A percentile compares a stretch with the other conserved stretches of the same genome.
Evolutionary conservation across 2,329 filamentous ascomycete species (phyloP).

Genomic region (Neoarthrinium moseri): DNA sequence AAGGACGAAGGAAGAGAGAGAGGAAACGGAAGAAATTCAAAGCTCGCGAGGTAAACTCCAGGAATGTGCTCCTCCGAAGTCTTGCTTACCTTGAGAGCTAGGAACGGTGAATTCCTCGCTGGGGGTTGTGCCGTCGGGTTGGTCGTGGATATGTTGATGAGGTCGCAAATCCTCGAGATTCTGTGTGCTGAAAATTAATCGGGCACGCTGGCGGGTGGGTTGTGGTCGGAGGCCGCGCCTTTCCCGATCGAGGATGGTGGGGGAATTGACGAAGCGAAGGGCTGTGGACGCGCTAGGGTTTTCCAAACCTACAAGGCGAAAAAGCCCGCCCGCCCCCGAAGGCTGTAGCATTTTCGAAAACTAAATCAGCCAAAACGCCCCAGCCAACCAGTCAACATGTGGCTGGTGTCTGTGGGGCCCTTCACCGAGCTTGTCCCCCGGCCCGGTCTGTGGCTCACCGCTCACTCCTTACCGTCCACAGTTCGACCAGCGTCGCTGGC

Average conservation of each 20-base stretch:
- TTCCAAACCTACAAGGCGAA: constrained; percentile 7
- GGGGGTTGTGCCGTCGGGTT: constrained; percentile 6
- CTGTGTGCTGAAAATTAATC: constrained; percentile 10
- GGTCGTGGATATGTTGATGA: constrained; percentile 8
- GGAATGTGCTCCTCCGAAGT: constrained; percentile 10
- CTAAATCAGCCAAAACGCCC: too few relatives aligned
- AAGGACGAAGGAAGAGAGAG: constrained; percentile 19
- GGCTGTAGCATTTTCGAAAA: too few relatives aligned
- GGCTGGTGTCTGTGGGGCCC: too few relatives aligned
- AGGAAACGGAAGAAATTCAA: constrained; percentile 14
- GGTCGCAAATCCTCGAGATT: constrained; percentile 7
- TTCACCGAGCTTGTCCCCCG: too few relatives aligned
- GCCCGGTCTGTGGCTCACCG: too few relatives aligned
- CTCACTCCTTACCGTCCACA: too few relatives aligned
- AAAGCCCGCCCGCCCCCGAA: too few relatives aligned
- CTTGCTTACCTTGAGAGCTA: constrained; percentile 12
- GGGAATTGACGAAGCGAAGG: constrained; percentile 6
- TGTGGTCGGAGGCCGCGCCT: constrained; percentile 2
- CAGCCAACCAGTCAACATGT: too few relatives aligned
- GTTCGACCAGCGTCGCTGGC: too few relatives aligned
- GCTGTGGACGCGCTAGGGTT: constrained; percentile 8
- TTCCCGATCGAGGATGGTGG: not conserved
- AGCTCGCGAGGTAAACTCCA: constrained; percentile 14
- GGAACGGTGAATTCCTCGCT: constrained; percentile 14
- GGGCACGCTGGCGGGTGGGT: not conserved